phyloP scores from a whole-genome alignment of 2,329 filamentous ascomycete species.

The Xylaria hypoxylon region DNA sequence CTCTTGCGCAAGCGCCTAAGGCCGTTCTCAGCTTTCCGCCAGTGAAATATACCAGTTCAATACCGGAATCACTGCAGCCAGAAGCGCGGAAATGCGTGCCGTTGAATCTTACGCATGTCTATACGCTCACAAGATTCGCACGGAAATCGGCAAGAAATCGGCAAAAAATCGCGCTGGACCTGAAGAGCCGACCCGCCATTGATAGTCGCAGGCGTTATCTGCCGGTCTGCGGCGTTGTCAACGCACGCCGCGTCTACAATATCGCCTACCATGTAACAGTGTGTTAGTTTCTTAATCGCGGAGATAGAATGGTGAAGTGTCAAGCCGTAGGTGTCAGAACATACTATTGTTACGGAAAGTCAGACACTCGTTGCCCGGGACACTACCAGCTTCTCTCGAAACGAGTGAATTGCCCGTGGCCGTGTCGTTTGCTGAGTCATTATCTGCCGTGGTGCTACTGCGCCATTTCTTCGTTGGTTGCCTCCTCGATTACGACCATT shows the following conservation, averaged over 20 bases:
- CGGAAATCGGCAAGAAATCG: slow-evolving; percentile 56
- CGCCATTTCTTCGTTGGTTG: slow-evolving; percentile 5
- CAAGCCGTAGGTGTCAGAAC: background rate
- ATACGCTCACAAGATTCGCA: slow-evolving; percentile 53
- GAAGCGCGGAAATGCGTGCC: slow-evolving; percentile 54
- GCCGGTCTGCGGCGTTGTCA: slow-evolving; percentile 53
- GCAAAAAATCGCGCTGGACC: slow-evolving; percentile 54
- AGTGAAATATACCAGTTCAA: slow-evolving; percentile 33
- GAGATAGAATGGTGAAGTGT: background rate
- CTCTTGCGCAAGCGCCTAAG: slow-evolving; percentile 52
- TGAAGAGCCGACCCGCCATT: slow-evolving; percentile 51
- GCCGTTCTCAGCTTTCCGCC: slow-evolving; percentile 46
- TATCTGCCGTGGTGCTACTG: background rate
- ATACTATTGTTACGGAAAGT: slow-evolving; percentile 56
- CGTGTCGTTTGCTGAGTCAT: slow-evolving; percentile 11
- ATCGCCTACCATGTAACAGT: slow-evolving; percentile 45
- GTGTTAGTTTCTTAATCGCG: background rate
- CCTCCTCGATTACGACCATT: slow-evolving; percentile 1
- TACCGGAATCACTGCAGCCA: slow-evolving; percentile 49
- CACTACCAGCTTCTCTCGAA: slow-evolving; percentile 54
- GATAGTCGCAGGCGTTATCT: slow-evolving; percentile 54
- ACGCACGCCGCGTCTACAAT: slow-evolving; percentile 57
- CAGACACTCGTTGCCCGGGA: slow-evolving; percentile 54
- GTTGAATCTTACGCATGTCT: slow-evolving; percentile 57
- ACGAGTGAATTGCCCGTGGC: slow-evolving; percentile 49